Percentiles rank a stretch among this genome's conserved stretches.
Evolutionary conservation across 2,329 filamentous ascomycete genomes (phyloP).

Genomic region (Pestalotiopsis sp.): DNA sequence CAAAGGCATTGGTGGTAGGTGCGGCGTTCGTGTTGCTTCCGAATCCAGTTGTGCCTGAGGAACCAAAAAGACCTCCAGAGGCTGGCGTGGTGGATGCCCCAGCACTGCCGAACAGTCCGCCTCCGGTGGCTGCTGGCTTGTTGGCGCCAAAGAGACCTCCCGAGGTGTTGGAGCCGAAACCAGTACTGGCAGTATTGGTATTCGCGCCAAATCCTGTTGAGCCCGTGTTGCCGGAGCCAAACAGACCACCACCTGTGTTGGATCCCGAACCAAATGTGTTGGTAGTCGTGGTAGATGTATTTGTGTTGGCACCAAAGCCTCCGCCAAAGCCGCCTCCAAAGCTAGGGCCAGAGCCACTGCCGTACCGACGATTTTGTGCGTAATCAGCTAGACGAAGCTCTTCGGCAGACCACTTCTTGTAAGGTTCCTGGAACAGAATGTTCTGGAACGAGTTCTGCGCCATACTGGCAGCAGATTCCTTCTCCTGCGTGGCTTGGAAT

Average conservation of each 20-base stretch:
- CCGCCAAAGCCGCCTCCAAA: slow-evolving; percentile 15
- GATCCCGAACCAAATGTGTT: slow-evolving; percentile 31
- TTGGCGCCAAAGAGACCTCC: slow-evolving; percentile 45
- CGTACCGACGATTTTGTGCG: slow-evolving; percentile 79
- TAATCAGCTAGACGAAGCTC: slow-evolving; percentile 87
- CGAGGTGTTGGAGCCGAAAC: slow-evolving; percentile 20
- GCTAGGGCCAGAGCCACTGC: slow-evolving; percentile 81
- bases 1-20: background rate
- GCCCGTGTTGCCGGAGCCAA: slow-evolving; percentile 24
- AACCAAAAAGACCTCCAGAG: slow-evolving; percentile 46
- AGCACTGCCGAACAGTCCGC: slow-evolving; percentile 3
- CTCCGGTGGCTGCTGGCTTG: slow-evolving; percentile 20
- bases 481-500: slow-evolving; percentile 73
- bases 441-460: slow-evolving; percentile 73
- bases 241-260: slow-evolving; percentile 34
- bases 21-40: background rate
- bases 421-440: slow-evolving; percentile 76
- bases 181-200: slow-evolving; percentile 25
- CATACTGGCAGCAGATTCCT: slow-evolving; percentile 62
- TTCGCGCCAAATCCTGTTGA: slow-evolving; percentile 31
- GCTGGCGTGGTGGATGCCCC: slow-evolving; percentile 19
- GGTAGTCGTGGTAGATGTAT: slow-evolving; percentile 15
- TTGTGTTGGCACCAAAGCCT: slow-evolving; percentile 21
- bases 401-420: slow-evolving; percentile 89
- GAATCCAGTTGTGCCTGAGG: slow-evolving; percentile 25